phyloP scores from a whole-genome alignment of 75 land plant species.

The Chamaecyparis obtusa region DNA sequence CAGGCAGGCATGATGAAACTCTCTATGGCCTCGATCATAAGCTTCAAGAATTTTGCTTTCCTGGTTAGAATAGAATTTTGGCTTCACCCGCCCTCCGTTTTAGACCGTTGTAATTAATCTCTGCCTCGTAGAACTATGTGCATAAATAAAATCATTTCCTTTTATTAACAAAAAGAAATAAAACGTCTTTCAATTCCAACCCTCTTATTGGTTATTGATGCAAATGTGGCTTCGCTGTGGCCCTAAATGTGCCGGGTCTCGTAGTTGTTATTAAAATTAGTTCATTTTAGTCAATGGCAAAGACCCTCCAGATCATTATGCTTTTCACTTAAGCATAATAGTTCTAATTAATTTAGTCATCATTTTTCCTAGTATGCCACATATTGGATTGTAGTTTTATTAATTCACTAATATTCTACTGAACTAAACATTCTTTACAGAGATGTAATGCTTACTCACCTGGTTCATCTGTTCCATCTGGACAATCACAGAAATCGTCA shows the following conservation, averaged over 20 bases:
- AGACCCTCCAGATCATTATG: neutral
- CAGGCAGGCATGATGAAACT: no score
- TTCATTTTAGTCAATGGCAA: neutral
- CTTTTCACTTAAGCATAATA: neutral
- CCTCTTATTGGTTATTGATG: neutral
- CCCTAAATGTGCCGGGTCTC: neutral
- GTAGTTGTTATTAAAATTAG: neutral
- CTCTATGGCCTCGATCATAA: no score
- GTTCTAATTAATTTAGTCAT: neutral
- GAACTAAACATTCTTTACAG: neutral
- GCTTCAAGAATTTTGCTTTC: no score
- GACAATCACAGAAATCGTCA: constrained; percentile 88
- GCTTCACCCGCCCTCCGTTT: no score
- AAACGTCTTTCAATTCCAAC: neutral
- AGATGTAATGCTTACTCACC: constrained; percentile 26
- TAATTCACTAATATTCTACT: neutral
- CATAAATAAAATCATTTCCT: neutral
- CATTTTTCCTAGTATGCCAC: neutral
- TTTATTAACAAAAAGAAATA: no score
- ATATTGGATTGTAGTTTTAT: neutral
- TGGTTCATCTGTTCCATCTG: constrained; percentile 91
- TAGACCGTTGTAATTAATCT: no score
- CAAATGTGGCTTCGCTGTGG: neutral
- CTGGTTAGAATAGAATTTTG: no score
- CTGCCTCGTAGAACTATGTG: no score